Percentiles rank a stretch among this genome's conserved stretches.
These are phyloP conservation scores for Porodaedalea pini DNA, from an alignment of 1,284 basidiomycete species.

Conservation along the genomic window DNA sequence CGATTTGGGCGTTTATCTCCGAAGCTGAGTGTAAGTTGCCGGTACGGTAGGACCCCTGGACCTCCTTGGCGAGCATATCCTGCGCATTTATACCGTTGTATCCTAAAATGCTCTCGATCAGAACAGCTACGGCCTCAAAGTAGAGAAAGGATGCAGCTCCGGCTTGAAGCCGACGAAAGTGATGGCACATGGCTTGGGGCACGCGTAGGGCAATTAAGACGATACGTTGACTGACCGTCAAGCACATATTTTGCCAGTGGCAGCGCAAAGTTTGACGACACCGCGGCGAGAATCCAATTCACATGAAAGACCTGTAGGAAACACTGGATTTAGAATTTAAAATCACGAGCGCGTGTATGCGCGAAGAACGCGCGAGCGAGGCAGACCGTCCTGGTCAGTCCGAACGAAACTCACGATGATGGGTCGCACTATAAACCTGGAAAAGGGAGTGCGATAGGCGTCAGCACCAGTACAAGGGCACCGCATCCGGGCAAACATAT, in stretches of 20 bases:
- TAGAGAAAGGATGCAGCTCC: not conserved
- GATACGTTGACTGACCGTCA: constrained; percentile 7
- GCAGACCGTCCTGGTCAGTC: not conserved
- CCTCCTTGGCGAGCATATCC: not conserved
- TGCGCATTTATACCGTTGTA: not conserved
- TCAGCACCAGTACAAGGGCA: no score
- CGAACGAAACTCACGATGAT: constrained; percentile 14
- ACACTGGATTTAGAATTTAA: not conserved
- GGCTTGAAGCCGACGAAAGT: not conserved
- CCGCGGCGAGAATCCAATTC: constrained; percentile 21
- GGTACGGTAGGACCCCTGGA: constrained; percentile 8
- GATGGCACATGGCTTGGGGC: no score
- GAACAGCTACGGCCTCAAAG: not conserved
- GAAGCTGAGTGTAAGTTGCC: not conserved
- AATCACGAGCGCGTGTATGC: not conserved
- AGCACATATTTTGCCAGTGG: constrained; percentile 20
- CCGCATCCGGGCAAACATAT: not conserved
- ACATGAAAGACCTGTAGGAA: constrained; percentile 21
- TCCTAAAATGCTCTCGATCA: not conserved
- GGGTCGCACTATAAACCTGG: constrained; percentile 9
- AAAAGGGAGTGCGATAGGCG: not conserved
- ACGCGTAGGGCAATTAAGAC: not conserved
- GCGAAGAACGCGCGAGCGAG: not conserved
- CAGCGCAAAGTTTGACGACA: constrained; percentile 11
- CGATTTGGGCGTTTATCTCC: constrained; percentile 8